Evolutionary conservation across 805 yeast genomes (phyloP).

Genomic region (Debaryomyces maramus): DNA sequence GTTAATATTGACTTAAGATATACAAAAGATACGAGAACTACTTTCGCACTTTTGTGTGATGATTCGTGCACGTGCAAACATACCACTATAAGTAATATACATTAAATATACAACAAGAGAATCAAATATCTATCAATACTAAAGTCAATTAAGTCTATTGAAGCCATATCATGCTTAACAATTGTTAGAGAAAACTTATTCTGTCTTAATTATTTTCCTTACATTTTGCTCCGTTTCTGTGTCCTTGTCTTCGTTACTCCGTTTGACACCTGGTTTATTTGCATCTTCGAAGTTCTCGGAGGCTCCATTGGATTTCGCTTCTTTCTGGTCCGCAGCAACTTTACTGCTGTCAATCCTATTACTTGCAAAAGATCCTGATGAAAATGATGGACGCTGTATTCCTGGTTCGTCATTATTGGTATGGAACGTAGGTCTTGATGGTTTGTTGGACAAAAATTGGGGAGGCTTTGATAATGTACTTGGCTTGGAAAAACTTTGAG

Average conservation of each 20-base stretch:
- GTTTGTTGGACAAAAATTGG: constrained; percentile 37
- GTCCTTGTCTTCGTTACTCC: not conserved
- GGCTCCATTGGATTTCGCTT: too few relatives aligned
- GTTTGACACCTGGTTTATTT: not conserved
- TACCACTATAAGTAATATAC: not conserved
- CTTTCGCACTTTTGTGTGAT: not conserved
- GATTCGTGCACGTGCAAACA: not conserved
- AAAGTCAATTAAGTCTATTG: too few relatives aligned
- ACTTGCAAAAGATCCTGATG: constrained; percentile 1
- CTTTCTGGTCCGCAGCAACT: too few relatives aligned
- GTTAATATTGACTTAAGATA: not conserved
- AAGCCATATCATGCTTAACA: too few relatives aligned
- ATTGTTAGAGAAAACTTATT: not conserved
- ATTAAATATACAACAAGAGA: too few relatives aligned
- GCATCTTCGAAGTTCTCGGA: too few relatives aligned
- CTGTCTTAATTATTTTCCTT: constrained; percentile 8
- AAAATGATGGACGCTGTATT: not conserved
- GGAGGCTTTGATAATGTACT: constrained; percentile 37
- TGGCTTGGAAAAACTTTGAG: constrained; percentile 31
- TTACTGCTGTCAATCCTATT: too few relatives aligned
- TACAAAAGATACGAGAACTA: not conserved
- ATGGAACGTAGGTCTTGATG: constrained; percentile 10
- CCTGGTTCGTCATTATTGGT: not conserved
- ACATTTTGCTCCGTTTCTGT: constrained; percentile 3
- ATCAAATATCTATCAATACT: not conserved